Conservation (phyloP, 352 stramenopile genomes). For the Hyaloperonospora arabidopsidis region DNA sequence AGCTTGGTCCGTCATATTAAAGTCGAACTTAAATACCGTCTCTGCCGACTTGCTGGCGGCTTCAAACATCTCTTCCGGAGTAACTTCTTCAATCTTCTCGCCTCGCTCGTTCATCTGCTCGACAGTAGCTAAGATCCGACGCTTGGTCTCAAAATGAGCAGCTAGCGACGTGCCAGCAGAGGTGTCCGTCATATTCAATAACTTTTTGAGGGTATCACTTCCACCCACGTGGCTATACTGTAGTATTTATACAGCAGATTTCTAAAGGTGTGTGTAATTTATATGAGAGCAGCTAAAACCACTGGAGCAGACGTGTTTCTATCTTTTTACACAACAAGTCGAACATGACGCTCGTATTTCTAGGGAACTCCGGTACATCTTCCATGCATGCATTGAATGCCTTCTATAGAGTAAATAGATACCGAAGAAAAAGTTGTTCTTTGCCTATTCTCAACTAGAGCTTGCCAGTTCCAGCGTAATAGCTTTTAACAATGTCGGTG, state of each 20-base stretch:
- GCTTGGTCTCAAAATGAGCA: constrained; percentile 45
- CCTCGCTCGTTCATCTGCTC: constrained; percentile 24
- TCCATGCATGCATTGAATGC: background rate
- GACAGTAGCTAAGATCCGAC: constrained; percentile 27
- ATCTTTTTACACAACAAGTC: constrained; percentile 13
- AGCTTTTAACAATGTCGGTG: background rate
- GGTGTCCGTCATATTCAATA: constrained; percentile 21
- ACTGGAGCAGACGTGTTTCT: background rate
- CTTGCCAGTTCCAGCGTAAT: constrained; percentile 1
- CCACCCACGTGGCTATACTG: background rate
- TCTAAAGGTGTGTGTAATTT: no score
- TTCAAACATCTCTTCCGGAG: constrained; percentile 27
- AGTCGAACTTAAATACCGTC: constrained; percentile 50
- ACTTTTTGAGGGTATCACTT: constrained; percentile 2
- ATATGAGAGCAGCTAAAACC: no score
- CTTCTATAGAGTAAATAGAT: background rate
- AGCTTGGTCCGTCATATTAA: constrained; percentile 19
- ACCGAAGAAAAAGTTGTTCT: background rate
- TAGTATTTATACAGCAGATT: background rate
- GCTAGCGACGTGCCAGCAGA: constrained; percentile 25
- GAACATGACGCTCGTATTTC: constrained; percentile 56
- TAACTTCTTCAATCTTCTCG: constrained; percentile 30
- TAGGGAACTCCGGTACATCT: constrained; percentile 55
- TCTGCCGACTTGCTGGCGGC: constrained; percentile 19
- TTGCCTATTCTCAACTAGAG: no score